phyloP scores from a whole-genome alignment of 495 filamentous ascomycete species.

The Cudoniella acicularis region DNA sequence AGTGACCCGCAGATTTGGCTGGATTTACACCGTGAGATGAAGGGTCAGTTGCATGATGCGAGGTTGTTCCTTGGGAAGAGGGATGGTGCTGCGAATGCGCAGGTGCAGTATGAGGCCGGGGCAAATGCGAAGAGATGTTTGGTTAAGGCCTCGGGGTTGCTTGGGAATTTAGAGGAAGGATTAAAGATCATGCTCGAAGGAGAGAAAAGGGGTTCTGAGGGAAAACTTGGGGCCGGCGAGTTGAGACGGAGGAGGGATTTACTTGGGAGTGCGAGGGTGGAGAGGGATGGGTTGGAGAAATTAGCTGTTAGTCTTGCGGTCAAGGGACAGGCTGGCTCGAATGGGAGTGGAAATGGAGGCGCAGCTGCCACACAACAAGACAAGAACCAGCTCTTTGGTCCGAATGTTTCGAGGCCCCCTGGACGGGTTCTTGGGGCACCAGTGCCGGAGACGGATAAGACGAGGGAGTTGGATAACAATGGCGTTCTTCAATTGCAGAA shows the following conservation, averaged over 20 bases:
- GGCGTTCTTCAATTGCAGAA: slow-evolving; percentile 83
- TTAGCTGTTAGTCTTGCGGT: slow-evolving; percentile 66
- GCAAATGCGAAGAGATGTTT: slow-evolving; percentile 78
- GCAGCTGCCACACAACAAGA: slow-evolving; percentile 45
- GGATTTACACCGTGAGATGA: slow-evolving; percentile 80
- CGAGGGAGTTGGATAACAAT: slow-evolving; percentile 83
- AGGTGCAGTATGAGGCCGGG: slow-evolving; percentile 71
- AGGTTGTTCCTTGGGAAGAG: slow-evolving; percentile 67
- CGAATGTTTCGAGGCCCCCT: slow-evolving; percentile 23
- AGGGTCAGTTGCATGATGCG: slow-evolving; percentile 77
- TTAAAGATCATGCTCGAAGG: slow-evolving; percentile 49
- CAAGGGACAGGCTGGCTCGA: slow-evolving; percentile 12
- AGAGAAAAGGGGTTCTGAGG: slow-evolving; percentile 29
- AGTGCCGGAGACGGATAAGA: slow-evolving; percentile 78
- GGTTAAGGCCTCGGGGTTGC: slow-evolving; percentile 66
- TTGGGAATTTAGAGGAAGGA: slow-evolving; percentile 67
- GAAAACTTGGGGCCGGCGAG: slow-evolving; percentile 73
- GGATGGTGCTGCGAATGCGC: slow-evolving; percentile 66
- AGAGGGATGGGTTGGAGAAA: slow-evolving; percentile 82
- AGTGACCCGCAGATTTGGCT: slow-evolving; percentile 80
- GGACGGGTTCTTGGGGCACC: slow-evolving; percentile 75
- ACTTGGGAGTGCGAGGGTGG: slow-evolving; percentile 70
- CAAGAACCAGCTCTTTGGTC: slow-evolving; percentile 52
- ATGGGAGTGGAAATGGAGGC: not conserved
- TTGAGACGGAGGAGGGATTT: slow-evolving; percentile 75